Evolutionary conservation across 2,329 filamentous ascomycete genomes (phyloP).

Genomic region (Tolypocladium ophioglossoides): DNA sequence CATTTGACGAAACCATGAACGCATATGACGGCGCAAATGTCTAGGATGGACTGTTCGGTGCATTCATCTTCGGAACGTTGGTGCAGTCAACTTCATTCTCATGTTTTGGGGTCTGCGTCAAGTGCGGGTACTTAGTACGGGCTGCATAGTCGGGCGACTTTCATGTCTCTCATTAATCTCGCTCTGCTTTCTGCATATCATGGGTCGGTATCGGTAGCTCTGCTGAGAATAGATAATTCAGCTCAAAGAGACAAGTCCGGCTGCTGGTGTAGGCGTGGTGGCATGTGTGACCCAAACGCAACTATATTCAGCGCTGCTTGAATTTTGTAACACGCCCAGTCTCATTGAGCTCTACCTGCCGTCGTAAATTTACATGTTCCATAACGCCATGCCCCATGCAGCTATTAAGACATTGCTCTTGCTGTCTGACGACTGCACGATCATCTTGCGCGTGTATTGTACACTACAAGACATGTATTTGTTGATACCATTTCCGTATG

Average conservation of each 20-base stretch:
- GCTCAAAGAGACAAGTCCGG: not conserved
- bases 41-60: not conserved
- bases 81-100: not conserved
- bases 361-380: constrained; percentile 24
- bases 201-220: not conserved
- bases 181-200: not conserved
- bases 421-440: not conserved
- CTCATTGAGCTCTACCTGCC: constrained; percentile 17
- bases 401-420: constrained; percentile 8
- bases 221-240: not conserved
- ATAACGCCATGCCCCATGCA: constrained; percentile 28
- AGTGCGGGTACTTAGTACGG: not conserved
- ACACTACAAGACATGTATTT: not conserved
- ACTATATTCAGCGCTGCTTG: constrained; percentile 9
- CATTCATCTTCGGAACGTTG: not conserved
- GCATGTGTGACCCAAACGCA: not conserved
- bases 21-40: constrained; percentile 6
- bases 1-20: constrained; percentile 2
- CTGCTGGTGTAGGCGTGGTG: not conserved
- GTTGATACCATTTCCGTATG: not conserved
- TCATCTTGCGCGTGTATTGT: not conserved
- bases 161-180: not conserved
- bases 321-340: constrained; percentile 7
- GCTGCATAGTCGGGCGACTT: not conserved
- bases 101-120: not conserved